A percentile compares a stretch with the other conserved stretches of the same genome.
Conservation (phyloP, 345 rosid genomes). For the Citrus cavaleriei region DNA sequence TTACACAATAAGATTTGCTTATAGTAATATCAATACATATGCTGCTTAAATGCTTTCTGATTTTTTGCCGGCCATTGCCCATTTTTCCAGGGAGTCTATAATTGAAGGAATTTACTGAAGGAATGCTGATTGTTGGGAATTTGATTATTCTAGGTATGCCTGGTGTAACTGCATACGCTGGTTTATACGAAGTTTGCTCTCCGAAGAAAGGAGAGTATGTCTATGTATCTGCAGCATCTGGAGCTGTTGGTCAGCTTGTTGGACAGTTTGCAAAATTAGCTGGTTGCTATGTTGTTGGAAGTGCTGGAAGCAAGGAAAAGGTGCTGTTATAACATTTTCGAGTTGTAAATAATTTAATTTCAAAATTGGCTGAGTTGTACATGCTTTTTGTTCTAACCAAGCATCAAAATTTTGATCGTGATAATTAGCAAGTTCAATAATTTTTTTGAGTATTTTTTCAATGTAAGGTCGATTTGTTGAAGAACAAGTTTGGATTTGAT, state of each 20-base stretch:
- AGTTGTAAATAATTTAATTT: background rate
- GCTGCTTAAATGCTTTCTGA: background rate
- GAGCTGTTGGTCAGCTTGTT: slow-evolving; percentile 61
- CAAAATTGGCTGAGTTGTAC: no score
- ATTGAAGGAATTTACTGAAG: no score
- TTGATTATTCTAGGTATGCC: slow-evolving; percentile 30
- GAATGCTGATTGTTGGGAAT: no score
- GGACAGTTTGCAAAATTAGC: slow-evolving; percentile 53
- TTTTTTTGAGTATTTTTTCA: background rate
- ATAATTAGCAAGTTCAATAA: no score
- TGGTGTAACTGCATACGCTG: slow-evolving; percentile 54
- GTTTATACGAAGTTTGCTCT: slow-evolving; percentile 40
- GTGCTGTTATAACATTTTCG: background rate
- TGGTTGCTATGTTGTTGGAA: slow-evolving; percentile 57
- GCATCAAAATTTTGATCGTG: background rate
- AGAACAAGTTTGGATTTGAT: slow-evolving; percentile 57
- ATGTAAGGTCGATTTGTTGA: slow-evolving; percentile 54
- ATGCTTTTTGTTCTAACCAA: background rate
- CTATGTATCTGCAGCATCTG: slow-evolving; percentile 52
- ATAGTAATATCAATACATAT: no score
- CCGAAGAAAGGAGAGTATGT: slow-evolving; percentile 50
- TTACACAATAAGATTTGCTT: no score
- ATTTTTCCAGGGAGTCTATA: background rate
- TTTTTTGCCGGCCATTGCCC: background rate
- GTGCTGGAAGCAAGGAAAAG: slow-evolving; percentile 47